phyloP scores from a whole-genome alignment of 805 yeast species.

The Wickerhamia fluorescens region DNA sequence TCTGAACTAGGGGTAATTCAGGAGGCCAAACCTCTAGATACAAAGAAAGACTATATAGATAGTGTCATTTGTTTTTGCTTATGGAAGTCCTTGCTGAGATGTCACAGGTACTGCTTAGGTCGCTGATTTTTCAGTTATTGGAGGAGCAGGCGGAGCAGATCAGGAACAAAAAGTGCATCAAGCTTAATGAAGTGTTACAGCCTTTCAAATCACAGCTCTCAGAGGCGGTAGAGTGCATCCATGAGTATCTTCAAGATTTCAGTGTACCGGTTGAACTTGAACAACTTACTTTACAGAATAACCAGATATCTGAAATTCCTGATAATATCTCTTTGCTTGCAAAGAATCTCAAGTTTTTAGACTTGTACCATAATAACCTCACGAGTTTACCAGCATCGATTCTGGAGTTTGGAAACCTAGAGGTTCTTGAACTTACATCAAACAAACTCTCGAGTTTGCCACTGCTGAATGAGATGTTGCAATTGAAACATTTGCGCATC shows the following conservation, averaged over 20 bases:
- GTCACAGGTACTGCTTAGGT: too few species aligned
- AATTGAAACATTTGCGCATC: constrained; percentile 43
- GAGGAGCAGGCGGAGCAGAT: constrained; percentile 10
- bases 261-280: constrained; percentile 21
- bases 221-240: constrained; percentile 8
- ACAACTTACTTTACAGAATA: constrained; percentile 49
- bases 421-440: constrained; percentile 58
- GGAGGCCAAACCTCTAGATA: too few species aligned
- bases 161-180: constrained; percentile 8
- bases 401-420: constrained; percentile 37
- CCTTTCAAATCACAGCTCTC: constrained; percentile 1
- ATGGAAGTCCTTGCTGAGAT: too few species aligned
- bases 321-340: constrained; percentile 35
- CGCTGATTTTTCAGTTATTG: constrained; percentile 6
- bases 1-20: too few species aligned
- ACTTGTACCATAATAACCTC: constrained; percentile 56
- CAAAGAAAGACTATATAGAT: too few species aligned
- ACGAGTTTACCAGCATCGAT: constrained; percentile 42
- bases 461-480: constrained; percentile 1
- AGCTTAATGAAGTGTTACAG: constrained; percentile 6
- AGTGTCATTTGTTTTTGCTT: too few species aligned
- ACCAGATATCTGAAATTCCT: constrained; percentile 43
- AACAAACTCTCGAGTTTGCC: constrained; percentile 50
- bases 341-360: constrained; percentile 48
- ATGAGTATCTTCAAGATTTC: constrained; percentile 8